Conservation (phyloP, 129 eudicot species). For the Scalesia atractyloides region DNA sequence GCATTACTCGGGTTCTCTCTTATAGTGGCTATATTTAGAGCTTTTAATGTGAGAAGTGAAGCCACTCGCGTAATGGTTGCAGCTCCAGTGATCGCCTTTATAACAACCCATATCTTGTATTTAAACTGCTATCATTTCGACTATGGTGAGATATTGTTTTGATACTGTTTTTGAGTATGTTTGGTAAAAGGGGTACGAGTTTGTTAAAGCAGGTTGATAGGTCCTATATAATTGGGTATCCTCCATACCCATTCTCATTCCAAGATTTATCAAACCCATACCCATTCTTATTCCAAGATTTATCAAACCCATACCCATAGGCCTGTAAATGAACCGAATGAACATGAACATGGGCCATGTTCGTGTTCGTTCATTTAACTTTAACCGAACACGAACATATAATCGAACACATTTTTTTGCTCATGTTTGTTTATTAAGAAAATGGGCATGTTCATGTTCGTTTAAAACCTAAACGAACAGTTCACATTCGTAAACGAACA, state of each 20-base stretch:
- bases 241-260: neutral
- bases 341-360: too few species aligned
- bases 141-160: conserved; percentile 51
- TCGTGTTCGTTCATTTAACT: too few species aligned
- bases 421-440: too few species aligned
- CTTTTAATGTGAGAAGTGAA: conserved; percentile 64
- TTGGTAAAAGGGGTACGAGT: neutral
- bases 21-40: conserved; percentile 62
- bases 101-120: conserved; percentile 85
- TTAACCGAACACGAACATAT: too few species aligned
- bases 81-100: conserved; percentile 82
- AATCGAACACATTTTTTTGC: too few species aligned
- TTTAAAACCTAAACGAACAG: too few species aligned
- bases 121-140: conserved; percentile 77
- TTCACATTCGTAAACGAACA: too few species aligned
- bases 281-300: neutral
- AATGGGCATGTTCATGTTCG: too few species aligned
- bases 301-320: conserved; percentile 4
- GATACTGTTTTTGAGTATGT: conserved; percentile 9
- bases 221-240: neutral
- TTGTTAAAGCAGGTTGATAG: neutral
- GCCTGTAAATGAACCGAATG: too few species aligned
- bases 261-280: neutral
- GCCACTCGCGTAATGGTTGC: conserved; percentile 93
- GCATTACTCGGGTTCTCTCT: conserved; percentile 85